Base-by-base conservation (phyloP, 768 basidiomycete species). In the Gautieria morchelliformis region DNA sequence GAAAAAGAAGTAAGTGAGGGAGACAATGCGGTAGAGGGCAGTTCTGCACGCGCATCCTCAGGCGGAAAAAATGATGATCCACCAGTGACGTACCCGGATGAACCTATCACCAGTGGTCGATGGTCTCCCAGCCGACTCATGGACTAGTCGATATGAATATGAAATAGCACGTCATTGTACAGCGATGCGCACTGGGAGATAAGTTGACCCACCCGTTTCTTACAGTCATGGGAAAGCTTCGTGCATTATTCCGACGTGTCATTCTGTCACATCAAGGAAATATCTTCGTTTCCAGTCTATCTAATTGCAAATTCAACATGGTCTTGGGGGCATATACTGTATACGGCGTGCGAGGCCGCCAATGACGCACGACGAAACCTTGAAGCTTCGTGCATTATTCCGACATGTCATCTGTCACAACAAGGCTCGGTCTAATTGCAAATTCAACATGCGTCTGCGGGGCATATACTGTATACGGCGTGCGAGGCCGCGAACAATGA, bases 101-200 rank as follows among this genome's bases (percentile, higher is more conserved):
- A 33, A 32, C 8, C 22, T 19, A 24, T 15, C 10, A 5, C 27
- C 27, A 27, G 42, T 15, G 55, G 55, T 20, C 24, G 55, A 12
- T 56, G 55, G 55, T 56, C 55, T 4, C 55, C 55, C 11, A 56
- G 55, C 42, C 55, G 55, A 24, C 24, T 47, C 14, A 37, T 48
- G 45, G 55, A 56, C n/a, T 55, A 27, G 40, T 41, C 40, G 4
- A 41, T n/a, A 4, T 12, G 40, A n/a, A 12, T 14, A 3, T 4
- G 4, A n/a, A n/a, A n/a, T 41, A 3, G n/a, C 40, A n/a, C 40
- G n/a, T 41, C 14, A 41, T 41, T 41, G 40, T 41, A 27, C 40
- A 14, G 12, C n/a, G 40, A 12, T 41, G 7, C n/a, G 40, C 40
- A 41, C 12, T 41, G 14, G 12, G 40, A 41, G 27, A 27, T 27